Evolutionary conservation across 2,329 filamentous ascomycete genomes (phyloP).

Genomic region (Purpureocillium lavendulum): DNA sequence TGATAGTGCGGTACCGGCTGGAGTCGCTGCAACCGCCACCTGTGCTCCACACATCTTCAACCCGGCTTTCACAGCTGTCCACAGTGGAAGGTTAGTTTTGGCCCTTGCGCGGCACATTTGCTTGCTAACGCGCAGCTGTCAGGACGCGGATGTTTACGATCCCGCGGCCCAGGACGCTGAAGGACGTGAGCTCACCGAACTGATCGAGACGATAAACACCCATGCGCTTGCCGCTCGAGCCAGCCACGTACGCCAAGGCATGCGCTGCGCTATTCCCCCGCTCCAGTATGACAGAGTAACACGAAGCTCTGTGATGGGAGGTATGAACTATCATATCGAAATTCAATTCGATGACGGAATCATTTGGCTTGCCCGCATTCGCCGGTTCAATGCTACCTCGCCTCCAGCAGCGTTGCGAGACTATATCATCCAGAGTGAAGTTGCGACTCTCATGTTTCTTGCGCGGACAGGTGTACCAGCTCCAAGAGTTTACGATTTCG

Average conservation of each 20-base stretch:
- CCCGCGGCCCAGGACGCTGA: slow-evolving; percentile 23
- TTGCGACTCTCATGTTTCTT: slow-evolving; percentile 31
- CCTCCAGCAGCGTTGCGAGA: slow-evolving; percentile 23
- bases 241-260: slow-evolving; percentile 22
- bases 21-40: slow-evolving; percentile 28
- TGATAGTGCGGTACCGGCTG: slow-evolving; percentile 26
- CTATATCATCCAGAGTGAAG: slow-evolving; percentile 29
- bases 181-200: slow-evolving; percentile 19
- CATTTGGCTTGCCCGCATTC: slow-evolving; percentile 33
- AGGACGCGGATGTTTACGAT: slow-evolving; percentile 27
- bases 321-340: slow-evolving; percentile 35
- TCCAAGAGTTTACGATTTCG: slow-evolving; percentile 28
- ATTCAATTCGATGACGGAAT: slow-evolving; percentile 33
- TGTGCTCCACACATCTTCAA: slow-evolving; percentile 25
- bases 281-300: slow-evolving; percentile 25
- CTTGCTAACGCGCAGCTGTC: slow-evolving; percentile 8
- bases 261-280: slow-evolving; percentile 24
- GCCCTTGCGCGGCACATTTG: slow-evolving; percentile 1
- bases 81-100: slow-evolving; percentile 23
- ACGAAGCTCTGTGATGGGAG: slow-evolving; percentile 30
- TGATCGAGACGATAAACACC: slow-evolving; percentile 26
- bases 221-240: slow-evolving; percentile 26
- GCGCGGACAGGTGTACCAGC: slow-evolving; percentile 23
- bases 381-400: slow-evolving; percentile 29
- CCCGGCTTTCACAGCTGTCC: slow-evolving; percentile 24